Conservation (phyloP, 2,329 filamentous ascomycete genomes). For the Aureobasidium vineae region DNA sequence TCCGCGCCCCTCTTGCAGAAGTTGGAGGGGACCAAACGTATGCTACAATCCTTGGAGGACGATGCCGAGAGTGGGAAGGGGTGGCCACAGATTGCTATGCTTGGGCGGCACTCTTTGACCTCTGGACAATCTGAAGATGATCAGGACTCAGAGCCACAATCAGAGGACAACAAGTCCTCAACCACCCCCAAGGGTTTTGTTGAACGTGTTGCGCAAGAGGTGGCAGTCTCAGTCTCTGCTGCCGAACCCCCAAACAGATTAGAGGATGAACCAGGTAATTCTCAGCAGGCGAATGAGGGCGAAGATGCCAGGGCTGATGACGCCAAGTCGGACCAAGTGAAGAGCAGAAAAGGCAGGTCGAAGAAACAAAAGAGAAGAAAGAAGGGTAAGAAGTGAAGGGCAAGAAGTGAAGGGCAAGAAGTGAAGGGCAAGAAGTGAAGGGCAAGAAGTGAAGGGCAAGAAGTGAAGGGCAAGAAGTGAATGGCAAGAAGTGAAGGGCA, state of each 20-base stretch:
- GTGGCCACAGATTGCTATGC: background rate
- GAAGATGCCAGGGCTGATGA: background rate
- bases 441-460: too few relatives aligned
- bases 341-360: background rate
- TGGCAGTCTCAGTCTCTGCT: background rate
- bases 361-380: background rate
- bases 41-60: background rate
- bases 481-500: too few relatives aligned
- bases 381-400: background rate
- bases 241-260: background rate
- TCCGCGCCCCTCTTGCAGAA: background rate
- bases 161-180: constrained; percentile 28
- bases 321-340: background rate
- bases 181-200: background rate
- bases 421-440: too few relatives aligned
- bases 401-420: too few relatives aligned
- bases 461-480: too few relatives aligned
- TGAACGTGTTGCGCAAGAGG: background rate
- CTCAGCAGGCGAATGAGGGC: background rate
- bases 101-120: background rate
- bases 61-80: background rate
- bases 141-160: background rate
- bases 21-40: background rate
- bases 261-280: background rate
- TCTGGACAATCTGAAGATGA: background rate